Evolutionary conservation across 2,329 filamentous ascomycete genomes (phyloP).

Genomic region (Claviceps sp.): DNA sequence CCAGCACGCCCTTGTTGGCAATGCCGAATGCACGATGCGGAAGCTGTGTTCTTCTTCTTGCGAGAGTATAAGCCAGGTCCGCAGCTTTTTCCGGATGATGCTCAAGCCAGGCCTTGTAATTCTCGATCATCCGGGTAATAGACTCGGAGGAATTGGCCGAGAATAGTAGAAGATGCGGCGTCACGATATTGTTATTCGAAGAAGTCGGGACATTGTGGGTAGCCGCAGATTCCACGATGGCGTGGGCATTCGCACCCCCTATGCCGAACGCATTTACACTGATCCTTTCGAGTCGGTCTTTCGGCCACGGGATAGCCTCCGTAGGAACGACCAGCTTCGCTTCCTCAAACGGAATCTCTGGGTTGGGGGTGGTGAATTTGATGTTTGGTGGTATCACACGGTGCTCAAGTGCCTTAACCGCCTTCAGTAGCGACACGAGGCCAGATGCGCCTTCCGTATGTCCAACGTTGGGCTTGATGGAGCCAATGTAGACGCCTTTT

Average conservation of each 20-base stretch:
- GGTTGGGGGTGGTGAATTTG: constrained; percentile 20
- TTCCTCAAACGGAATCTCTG: constrained; percentile 18
- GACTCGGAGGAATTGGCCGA: not conserved
- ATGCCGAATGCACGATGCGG: not conserved
- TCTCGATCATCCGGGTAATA: not conserved
- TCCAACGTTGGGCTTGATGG: constrained; percentile 26
- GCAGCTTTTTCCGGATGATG: not conserved
- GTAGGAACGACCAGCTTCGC: constrained; percentile 17
- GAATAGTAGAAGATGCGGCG: not conserved
- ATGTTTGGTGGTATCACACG: constrained; percentile 25
- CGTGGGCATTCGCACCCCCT: constrained; percentile 23
- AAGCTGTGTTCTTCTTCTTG: not conserved
- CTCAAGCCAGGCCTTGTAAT: not conserved
- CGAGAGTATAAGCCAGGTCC: not conserved
- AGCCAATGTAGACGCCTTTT: constrained; percentile 15
- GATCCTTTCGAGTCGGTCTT: constrained; percentile 14
- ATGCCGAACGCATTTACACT: constrained; percentile 23
- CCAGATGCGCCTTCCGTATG: constrained; percentile 32
- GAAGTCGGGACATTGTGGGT: not conserved
- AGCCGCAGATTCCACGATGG: constrained; percentile 4
- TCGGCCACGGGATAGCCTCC: constrained; percentile 19
- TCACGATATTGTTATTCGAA: not conserved
- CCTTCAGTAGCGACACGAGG: constrained; percentile 29
- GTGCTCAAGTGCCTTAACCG: constrained; percentile 25
- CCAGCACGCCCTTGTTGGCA: not conserved